Percentiles rank a stretch among this genome's conserved stretches.
Conservation (phyloP, 768 basidiomycete species). For the Panaeolus papilionaceus region DNA sequence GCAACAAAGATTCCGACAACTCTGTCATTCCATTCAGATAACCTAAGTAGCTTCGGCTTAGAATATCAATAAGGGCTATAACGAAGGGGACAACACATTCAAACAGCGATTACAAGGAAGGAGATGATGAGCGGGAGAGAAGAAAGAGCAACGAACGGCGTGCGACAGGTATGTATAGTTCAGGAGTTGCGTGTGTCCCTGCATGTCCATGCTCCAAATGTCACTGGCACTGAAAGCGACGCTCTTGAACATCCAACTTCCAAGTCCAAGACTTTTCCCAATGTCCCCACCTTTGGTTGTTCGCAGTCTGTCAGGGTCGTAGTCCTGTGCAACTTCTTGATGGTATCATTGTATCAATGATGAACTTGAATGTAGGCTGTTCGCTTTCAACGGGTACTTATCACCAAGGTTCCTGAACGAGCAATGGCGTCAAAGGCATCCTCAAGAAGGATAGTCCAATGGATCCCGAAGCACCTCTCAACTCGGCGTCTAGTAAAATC, state of each 20-base stretch:
- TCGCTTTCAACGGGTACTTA: too few species aligned
- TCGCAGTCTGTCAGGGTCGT: too few species aligned
- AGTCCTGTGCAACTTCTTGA: too few species aligned
- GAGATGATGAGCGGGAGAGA: background rate
- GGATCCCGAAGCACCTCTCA: too few species aligned
- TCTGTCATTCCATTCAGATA: slow-evolving; percentile 2
- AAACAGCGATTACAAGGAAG: background rate
- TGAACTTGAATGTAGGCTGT: too few species aligned
- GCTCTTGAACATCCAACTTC: too few species aligned
- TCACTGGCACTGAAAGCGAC: too few species aligned
- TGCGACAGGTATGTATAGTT: background rate
- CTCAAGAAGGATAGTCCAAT: background rate
- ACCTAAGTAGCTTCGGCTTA: background rate
- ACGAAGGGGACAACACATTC: background rate
- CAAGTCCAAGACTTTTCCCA: too few species aligned
- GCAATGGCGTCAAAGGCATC: background rate
- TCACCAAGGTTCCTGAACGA: background rate
- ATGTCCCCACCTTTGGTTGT: too few species aligned
- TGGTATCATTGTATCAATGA: too few species aligned
- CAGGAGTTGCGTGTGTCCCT: background rate
- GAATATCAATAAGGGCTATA: background rate
- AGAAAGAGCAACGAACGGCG: background rate
- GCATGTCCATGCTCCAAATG: background rate
- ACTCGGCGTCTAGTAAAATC: too few species aligned
- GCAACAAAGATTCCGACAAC: slow-evolving; percentile 2